Conservation (phyloP, 2,329 filamentous ascomycete species). For the Bipolaris oryzae region DNA sequence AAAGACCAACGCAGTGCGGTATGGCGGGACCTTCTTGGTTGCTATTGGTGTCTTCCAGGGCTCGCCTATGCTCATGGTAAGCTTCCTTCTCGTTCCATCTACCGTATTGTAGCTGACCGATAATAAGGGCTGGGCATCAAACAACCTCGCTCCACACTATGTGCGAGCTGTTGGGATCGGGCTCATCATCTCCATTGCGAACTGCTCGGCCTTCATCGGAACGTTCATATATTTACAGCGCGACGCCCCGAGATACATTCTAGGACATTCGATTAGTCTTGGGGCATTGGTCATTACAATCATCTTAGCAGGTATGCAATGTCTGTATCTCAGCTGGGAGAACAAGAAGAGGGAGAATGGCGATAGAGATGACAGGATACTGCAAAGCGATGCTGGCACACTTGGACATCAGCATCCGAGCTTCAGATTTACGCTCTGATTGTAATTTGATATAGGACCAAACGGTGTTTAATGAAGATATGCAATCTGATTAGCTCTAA, state of each 20-base stretch:
- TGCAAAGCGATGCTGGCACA: conserved; percentile 28
- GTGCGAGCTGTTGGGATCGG: conserved; percentile 61
- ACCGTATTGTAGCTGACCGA: neutral
- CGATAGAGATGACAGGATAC: conserved; percentile 30
- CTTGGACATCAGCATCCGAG: conserved; percentile 39
- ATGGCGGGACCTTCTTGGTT: conserved; percentile 50
- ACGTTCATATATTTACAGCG: conserved; percentile 57
- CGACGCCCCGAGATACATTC: conserved; percentile 46
- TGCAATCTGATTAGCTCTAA: too few relatives aligned
- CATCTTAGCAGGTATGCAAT: conserved; percentile 27
- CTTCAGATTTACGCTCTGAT: conserved; percentile 38
- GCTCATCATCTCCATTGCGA: conserved; percentile 56
- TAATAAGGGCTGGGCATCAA: conserved; percentile 49
- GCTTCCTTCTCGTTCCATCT: neutral
- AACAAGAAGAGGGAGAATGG: conserved; percentile 34
- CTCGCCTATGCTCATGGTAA: conserved; percentile 44
- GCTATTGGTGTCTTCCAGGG: conserved; percentile 53
- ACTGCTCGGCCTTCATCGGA: conserved; percentile 58
- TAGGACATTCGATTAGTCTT: conserved; percentile 35
- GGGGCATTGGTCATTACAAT: conserved; percentile 34
- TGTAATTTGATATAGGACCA: too few relatives aligned
- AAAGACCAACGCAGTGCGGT: conserved; percentile 42
- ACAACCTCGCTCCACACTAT: conserved; percentile 60
- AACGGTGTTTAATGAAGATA: too few relatives aligned
- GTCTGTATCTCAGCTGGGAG: conserved; percentile 36